These are phyloP conservation scores for Boletus insuetus DNA, from an alignment of 768 basidiomycete species.

Conservation along the genomic window DNA sequence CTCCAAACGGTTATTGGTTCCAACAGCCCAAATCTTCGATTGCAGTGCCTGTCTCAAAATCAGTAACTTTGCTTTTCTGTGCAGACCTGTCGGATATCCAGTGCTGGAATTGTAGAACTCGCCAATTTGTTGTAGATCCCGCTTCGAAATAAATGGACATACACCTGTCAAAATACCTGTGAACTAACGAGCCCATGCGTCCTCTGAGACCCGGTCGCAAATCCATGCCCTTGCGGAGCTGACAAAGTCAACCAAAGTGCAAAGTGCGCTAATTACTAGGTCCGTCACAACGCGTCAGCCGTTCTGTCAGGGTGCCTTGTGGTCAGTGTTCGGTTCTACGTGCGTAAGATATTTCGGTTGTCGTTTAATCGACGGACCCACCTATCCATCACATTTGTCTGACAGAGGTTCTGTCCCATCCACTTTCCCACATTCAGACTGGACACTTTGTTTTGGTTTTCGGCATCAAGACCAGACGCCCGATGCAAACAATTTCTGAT, in stretches of 20 bases:
- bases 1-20: conserved; percentile 1
- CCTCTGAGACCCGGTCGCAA: conserved; percentile 31
- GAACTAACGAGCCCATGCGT: conserved; percentile 12
- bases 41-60: conserved; percentile 18
- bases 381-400: conserved; percentile 32
- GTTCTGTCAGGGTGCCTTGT: conserved; percentile 32
- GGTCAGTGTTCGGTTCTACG: conserved; percentile 25
- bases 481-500: conserved; percentile 35
- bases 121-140: conserved; percentile 27
- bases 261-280: conserved; percentile 34
- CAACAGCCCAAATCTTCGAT: conserved; percentile 19
- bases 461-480: conserved; percentile 35
- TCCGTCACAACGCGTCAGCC: conserved; percentile 26
- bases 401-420: conserved; percentile 27
- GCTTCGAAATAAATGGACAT: conserved; percentile 23
- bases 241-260: conserved; percentile 31
- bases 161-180: conserved; percentile 21
- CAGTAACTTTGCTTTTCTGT: conserved; percentile 17
- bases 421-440: conserved; percentile 34
- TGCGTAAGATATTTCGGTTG: conserved; percentile 37
- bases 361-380: conserved; percentile 40
- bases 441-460: conserved; percentile 30
- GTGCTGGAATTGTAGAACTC: conserved; percentile 22
- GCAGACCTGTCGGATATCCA: conserved; percentile 20
- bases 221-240: conserved; percentile 24